A percentile compares a stretch with the other conserved stretches of the same genome.
Evolutionary conservation across 2,329 filamentous ascomycete species (phyloP).

Genomic region (Phialophora macrospora): DNA sequence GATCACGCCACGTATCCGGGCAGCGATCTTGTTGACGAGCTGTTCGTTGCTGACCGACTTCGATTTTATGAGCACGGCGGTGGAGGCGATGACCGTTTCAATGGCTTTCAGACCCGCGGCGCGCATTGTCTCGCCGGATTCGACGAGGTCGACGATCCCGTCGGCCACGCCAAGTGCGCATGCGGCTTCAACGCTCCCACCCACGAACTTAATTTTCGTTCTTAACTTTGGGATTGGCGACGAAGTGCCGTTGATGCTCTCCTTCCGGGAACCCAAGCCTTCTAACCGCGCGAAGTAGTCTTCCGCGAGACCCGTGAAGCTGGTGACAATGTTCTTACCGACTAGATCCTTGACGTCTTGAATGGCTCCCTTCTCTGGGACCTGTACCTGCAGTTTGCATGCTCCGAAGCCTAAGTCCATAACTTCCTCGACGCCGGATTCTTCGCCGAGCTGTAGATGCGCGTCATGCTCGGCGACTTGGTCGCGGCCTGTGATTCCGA

Average conservation of each 20-base stretch:
- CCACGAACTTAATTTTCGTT: slow-evolving; percentile 91
- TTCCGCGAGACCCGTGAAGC: slow-evolving; percentile 83
- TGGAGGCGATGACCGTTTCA: slow-evolving; percentile 86
- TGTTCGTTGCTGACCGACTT: slow-evolving; percentile 78
- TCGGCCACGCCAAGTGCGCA: slow-evolving; percentile 95
- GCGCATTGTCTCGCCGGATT: slow-evolving; percentile 98
- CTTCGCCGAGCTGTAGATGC: slow-evolving; percentile 45
- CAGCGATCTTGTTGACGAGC: slow-evolving; percentile 81
- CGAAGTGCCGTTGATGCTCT: slow-evolving; percentile 45
- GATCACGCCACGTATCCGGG: slow-evolving; percentile 90
- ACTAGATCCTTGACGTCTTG: slow-evolving; percentile 74
- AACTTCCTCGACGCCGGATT: slow-evolving; percentile 76
- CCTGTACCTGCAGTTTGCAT: slow-evolving; percentile 96
- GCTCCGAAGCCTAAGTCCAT: slow-evolving; percentile 88
- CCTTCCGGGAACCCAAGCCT: slow-evolving; percentile 45
- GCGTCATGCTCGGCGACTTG: slow-evolving; percentile 91
- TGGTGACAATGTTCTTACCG: slow-evolving; percentile 92
- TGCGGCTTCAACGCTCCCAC: slow-evolving; percentile 95
- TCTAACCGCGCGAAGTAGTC: slow-evolving; percentile 86
- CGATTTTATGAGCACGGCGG: slow-evolving; percentile 90
- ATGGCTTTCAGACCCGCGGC: slow-evolving; percentile 93
- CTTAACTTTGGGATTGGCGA: slow-evolving; percentile 61
- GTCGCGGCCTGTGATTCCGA: slow-evolving; percentile 93
- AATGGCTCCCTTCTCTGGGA: slow-evolving; percentile 81
- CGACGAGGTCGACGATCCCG: slow-evolving; percentile 95